Base-by-base conservation (phyloP, 208 protist species). In the Leishmania mexicana region DNA sequence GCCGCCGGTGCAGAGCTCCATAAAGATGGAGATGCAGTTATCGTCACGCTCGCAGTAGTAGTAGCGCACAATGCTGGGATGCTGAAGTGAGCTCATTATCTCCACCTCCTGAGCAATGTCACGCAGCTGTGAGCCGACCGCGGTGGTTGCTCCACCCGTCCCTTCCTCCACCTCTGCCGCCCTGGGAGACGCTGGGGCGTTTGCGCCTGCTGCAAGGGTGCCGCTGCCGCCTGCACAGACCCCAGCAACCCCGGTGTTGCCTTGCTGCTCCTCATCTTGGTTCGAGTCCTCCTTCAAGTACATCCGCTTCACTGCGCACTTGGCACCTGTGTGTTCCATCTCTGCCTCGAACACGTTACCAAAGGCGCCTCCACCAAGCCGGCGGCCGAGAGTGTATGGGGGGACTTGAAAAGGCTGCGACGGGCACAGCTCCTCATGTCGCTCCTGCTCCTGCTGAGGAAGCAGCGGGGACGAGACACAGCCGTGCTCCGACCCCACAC, bases 1-100 rank as follows among this genome's bases (percentile, higher is more conserved):
- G 17, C 91, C 91, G n/a, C 92, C 94, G n/a, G 81, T 86, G 83
- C 94, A 97, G 45, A 96, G 87, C 84, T 97, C 92, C 94, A 97
- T 97, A 76, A 97, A 97, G 74, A 97, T 97, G 13, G 91, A 97
- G 64, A 96, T 92, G 84, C 90, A 95, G 79, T 94, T 95, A 54
- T 90, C 92, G 60, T 95, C 90, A 2, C 89, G 87, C 57, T 95
- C 89, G 81, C 87, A 95, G 81, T 94, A 96, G 83, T 95, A 84
- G 71, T 95, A 97, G 21, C 88, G 88, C 8, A 97, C 94, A 83
- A 97, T 96, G 76, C 95, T 97, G 15, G 92, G 92, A 76, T 97
- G 94, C 75, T 82, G 85, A 70, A 97, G 81, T 17, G 83, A 90
- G 67, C 91, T 92, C 92, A 97, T 94, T 64, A 97, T 94, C 47